Conservation (phyloP, 108 stramenopile genomes). For the Conticribra guillardii region DNA sequence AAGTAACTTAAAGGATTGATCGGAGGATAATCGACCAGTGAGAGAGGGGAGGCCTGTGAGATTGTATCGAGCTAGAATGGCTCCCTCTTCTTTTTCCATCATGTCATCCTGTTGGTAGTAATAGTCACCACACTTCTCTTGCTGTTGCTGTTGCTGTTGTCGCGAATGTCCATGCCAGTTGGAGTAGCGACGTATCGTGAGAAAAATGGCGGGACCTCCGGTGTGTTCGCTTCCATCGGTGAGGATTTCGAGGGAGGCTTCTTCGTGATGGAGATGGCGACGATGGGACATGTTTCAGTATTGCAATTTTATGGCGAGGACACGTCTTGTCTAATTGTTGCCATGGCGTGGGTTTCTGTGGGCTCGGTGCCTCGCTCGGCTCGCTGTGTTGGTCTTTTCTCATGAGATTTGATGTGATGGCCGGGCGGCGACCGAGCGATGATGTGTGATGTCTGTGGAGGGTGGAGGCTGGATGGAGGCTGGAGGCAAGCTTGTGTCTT, state of each 20-base stretch:
- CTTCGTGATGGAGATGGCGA: background rate
- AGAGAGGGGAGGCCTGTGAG: conserved; percentile 66
- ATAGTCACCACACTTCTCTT: no score
- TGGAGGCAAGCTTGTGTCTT: no score
- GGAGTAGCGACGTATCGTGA: conserved; percentile 62
- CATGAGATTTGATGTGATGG: no score
- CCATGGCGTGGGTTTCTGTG: no score
- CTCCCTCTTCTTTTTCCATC: conserved; percentile 3
- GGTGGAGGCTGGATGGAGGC: no score
- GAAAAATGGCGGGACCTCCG: conserved; percentile 67
- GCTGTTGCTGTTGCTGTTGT: no score
- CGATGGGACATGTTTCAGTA: background rate
- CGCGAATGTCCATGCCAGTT: no score
- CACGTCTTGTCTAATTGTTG: no score
- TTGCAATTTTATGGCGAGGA: conserved; percentile 2
- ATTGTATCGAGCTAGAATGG: conserved; percentile 64
- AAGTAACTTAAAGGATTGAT: conserved; percentile 70
- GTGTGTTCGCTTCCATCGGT: conserved; percentile 78
- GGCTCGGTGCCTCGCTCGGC: no score
- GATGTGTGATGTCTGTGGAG: no score
- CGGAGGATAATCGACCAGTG: conserved; percentile 63
- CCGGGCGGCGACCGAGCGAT: no score
- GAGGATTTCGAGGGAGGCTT: conserved; percentile 64
- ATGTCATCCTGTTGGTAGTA: background rate
- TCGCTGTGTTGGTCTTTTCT: no score